phyloP scores from a whole-genome alignment of 352 stramenopile species.

The Bremia lactucae region DNA sequence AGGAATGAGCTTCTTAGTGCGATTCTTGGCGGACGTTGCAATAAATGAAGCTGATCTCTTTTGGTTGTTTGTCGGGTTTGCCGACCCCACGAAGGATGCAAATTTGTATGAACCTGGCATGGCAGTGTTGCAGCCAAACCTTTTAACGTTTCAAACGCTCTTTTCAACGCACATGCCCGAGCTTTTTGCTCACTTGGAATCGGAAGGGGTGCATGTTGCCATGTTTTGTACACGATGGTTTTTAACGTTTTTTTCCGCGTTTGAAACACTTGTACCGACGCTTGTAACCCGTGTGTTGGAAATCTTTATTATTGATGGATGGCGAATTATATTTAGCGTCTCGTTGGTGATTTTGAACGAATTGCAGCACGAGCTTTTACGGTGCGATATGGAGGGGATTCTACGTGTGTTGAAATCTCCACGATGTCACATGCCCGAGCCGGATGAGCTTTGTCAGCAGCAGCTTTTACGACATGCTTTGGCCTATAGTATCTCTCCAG shows the following conservation, averaged over 20 bases:
- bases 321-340: slow-evolving; percentile 71
- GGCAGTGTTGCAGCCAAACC: slow-evolving; percentile 48
- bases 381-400: slow-evolving; percentile 57
- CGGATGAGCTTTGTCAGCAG: slow-evolving; percentile 23
- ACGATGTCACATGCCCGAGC: slow-evolving; percentile 37
- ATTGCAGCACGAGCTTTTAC: slow-evolving; percentile 38
- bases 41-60: slow-evolving; percentile 68
- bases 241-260: slow-evolving; percentile 76
- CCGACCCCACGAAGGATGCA: slow-evolving; percentile 53
- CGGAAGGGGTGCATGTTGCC: slow-evolving; percentile 50
- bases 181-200: slow-evolving; percentile 43
- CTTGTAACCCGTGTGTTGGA: slow-evolving; percentile 66
- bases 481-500: slow-evolving; percentile 49
- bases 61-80: slow-evolving; percentile 74
- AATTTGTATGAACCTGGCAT: slow-evolving; percentile 77
- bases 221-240: slow-evolving; percentile 77
- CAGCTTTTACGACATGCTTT: slow-evolving; percentile 52
- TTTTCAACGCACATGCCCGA: slow-evolving; percentile 61
- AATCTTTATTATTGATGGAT: slow-evolving; percentile 71
- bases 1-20: slow-evolving; percentile 82
- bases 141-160: slow-evolving; percentile 54
- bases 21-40: slow-evolving; percentile 53
- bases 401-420: slow-evolving; percentile 56
- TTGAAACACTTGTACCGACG: slow-evolving; percentile 58
- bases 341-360: slow-evolving; percentile 71